Evolutionary conservation across 192 early-diverging fungal species (phyloP).

Genomic region (Dispira simplex): DNA sequence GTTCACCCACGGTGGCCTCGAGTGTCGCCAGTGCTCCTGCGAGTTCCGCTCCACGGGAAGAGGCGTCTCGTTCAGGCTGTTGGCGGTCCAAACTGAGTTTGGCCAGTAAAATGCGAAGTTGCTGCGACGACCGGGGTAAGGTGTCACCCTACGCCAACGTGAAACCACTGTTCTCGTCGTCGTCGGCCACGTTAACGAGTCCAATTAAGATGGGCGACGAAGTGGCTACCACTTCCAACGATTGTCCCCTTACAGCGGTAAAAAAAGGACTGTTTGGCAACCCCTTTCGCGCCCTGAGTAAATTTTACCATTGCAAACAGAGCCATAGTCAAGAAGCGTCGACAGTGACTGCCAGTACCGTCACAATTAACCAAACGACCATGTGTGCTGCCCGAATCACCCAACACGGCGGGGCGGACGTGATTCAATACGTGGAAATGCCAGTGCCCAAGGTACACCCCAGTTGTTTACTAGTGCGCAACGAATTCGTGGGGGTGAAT

Average conservation of each 20-base stretch:
- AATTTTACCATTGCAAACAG: not conserved
- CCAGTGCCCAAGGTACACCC: slow-evolving; percentile 31
- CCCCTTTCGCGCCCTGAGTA: not conserved
- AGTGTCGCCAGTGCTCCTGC: not conserved
- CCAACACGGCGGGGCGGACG: slow-evolving; percentile 36
- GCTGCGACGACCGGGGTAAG: not conserved
- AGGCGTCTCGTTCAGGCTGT: no score
- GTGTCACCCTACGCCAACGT: not conserved
- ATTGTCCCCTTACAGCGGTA: no score
- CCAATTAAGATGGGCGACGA: not conserved
- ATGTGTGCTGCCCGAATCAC: slow-evolving; percentile 35
- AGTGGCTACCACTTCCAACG: not conserved
- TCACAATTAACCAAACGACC: not conserved
- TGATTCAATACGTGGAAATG: slow-evolving; percentile 29
- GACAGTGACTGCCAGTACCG: not conserved
- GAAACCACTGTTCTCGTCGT: not conserved
- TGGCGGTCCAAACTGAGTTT: no score
- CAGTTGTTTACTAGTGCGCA: slow-evolving; percentile 54
- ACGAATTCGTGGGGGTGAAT: slow-evolving; percentile 68
- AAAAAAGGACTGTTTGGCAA: not conserved
- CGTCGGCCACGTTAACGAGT: not conserved
- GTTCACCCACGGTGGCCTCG: not conserved
- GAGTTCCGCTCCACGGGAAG: no score
- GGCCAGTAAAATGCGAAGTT: no score
- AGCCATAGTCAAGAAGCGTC: not conserved